Evolutionary conservation across 805 yeast genomes (phyloP).

Genomic region (Yamadazyma akitaensis): DNA sequence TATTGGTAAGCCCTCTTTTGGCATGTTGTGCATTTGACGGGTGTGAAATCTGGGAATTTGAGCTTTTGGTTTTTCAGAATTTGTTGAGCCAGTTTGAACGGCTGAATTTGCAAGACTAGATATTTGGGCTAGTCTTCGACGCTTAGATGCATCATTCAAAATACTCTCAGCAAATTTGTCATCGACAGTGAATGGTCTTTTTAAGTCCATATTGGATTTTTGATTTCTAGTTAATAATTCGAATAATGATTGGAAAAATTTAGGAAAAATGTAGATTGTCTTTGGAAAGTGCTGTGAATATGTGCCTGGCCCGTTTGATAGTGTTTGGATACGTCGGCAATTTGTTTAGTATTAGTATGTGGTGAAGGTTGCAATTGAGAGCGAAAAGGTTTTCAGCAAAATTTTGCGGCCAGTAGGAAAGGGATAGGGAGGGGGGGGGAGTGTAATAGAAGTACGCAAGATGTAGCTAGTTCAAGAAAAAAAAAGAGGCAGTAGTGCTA

Average conservation of each 20-base stretch:
- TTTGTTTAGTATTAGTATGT: background rate
- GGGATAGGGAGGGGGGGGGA: too few relatives aligned
- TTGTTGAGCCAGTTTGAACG: background rate
- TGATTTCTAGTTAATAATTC: background rate
- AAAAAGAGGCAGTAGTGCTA: too few relatives aligned
- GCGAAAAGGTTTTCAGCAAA: conserved; percentile 6
- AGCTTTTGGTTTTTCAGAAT: background rate
- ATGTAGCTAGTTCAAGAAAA: too few relatives aligned
- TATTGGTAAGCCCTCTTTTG: conserved; percentile 34
- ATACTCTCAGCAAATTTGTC: conserved; percentile 2
- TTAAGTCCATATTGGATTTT: conserved; percentile 2
- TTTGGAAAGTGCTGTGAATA: background rate
- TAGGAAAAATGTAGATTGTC: background rate
- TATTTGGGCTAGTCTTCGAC: conserved; percentile 4
- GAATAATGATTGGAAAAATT: background rate
- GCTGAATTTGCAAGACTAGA: background rate
- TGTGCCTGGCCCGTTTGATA: background rate
- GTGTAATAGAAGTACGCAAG: too few relatives aligned
- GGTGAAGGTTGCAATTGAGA: conserved; percentile 2
- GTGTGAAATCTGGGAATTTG: conserved; percentile 5
- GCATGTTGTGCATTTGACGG: conserved; percentile 31
- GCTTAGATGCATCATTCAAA: conserved; percentile 2
- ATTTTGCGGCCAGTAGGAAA: background rate
- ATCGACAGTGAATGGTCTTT: conserved; percentile 2
- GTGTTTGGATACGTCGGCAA: background rate